Evolutionary conservation across 2,329 filamentous ascomycete species (phyloP), one percentile per base, ranked within the genome.

Genomic region (Xylaria sp.): DNA sequence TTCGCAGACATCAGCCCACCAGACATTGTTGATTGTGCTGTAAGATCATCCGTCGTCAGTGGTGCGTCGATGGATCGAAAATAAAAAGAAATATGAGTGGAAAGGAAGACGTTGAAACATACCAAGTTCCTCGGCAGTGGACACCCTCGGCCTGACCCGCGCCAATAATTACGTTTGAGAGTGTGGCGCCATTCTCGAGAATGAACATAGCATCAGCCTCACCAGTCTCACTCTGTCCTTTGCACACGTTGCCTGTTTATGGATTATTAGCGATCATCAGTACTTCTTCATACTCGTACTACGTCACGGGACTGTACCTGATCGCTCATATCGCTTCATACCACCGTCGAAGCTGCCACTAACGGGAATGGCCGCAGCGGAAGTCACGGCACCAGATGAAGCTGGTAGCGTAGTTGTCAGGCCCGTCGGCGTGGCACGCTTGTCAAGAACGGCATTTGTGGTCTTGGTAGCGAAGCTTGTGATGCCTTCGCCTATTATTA

Each of bases 101-200:
- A n/a, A 15, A 36, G 20, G 40, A 17, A 11, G 26, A 13, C 44
- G 1, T 46, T 33, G 49, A 36, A 44, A 46, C 63, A 46, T 61
- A 67, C 65, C 65, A 68, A 53, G 68, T 65, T 59, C 83, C 83
- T 49, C 79, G 75, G 71, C 83, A 85, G 77, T 85, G 82, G 6
- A 85, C 79, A 44, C 83, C 83, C 71, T 85, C 83, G 20, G 77
- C 75, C 68, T 84, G 82, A 74, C 83, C 78, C 51, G 78, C 76
- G 67, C 83, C 83, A 33, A 85, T 85, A 68, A 83, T 84, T 51
- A 82, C 83, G 64, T 85, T 85, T 65, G 77, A 80, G 54, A 85
- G 78, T 0, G 80, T 82, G 9, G 82, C 83, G 1, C 83, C 83
- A 0, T 77, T 68, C 65, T 82, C 77, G 58, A 74, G 69, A 48